Evolutionary conservation across 768 basidiomycete species (phyloP).

Genomic region (Antrodiella citrinella): DNA sequence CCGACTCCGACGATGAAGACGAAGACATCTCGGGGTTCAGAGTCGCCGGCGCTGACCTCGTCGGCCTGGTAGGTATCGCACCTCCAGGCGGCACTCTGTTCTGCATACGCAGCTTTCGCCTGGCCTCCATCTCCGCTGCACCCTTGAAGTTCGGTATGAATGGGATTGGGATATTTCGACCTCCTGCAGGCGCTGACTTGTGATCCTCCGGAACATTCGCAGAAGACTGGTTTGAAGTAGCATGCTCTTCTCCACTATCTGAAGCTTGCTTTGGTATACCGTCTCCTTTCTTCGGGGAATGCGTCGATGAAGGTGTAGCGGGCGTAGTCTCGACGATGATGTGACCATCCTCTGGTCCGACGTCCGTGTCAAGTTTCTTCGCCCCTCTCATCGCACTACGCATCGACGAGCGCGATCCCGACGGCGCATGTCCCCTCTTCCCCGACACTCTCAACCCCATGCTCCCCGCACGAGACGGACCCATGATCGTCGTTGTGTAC

Average conservation of each 20-base stretch:
- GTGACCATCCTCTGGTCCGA: neutral
- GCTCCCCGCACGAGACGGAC: conserved; percentile 53
- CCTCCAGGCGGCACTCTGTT: conserved; percentile 41
- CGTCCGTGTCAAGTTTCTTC: neutral
- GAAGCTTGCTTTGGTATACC: neutral
- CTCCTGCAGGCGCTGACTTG: neutral
- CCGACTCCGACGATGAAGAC: conserved; percentile 29
- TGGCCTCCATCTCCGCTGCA: conserved; percentile 79
- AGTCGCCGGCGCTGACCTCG: conserved; percentile 23
- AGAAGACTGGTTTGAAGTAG: neutral
- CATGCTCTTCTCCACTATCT: neutral
- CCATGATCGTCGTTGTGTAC: conserved; percentile 88
- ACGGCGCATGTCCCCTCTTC: conserved; percentile 30
- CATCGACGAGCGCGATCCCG: conserved; percentile 13
- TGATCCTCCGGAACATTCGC: neutral
- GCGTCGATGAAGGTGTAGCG: neutral
- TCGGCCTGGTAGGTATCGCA: conserved; percentile 24
- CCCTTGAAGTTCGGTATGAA: conserved; percentile 78
- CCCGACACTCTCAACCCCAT: conserved; percentile 73
- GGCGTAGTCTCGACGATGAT: neutral
- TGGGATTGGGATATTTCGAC: conserved; percentile 7
- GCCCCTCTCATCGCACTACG: conserved; percentile 9
- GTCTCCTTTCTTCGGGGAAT: neutral
- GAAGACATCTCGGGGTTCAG: conserved; percentile 43
- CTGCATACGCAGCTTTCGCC: conserved; percentile 57